A percentile compares a stretch with the other conserved stretches of the same genome.
These are phyloP conservation scores for Cystobasidium pallidum DNA, from an alignment of 1,284 basidiomycete species.

Conservation along the genomic window DNA sequence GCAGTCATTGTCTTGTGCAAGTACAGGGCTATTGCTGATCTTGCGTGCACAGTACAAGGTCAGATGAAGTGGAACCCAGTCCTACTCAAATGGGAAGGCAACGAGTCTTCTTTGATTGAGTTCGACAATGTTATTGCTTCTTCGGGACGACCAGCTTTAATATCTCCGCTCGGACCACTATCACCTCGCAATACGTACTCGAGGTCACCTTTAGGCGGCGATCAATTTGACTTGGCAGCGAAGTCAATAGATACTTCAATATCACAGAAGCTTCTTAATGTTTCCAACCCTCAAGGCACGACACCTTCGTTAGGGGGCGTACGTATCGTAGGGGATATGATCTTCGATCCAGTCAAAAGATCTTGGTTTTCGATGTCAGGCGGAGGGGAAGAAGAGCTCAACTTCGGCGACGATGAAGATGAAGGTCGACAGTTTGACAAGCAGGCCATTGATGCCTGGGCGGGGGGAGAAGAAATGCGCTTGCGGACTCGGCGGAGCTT, in stretches of 20 bases:
- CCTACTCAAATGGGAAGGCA: slow-evolving; percentile 91
- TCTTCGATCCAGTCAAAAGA: slow-evolving; percentile 91
- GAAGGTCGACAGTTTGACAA: slow-evolving; percentile 67
- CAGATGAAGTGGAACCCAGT: slow-evolving; percentile 97
- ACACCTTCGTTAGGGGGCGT: slow-evolving; percentile 46
- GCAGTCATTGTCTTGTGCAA: slow-evolving; percentile 52
- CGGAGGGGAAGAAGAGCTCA: slow-evolving; percentile 87
- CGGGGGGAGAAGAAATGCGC: slow-evolving; percentile 32
- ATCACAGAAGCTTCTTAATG: neutral
- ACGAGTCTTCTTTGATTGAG: slow-evolving; percentile 83
- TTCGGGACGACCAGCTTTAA: slow-evolving; percentile 89
- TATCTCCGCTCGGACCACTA: slow-evolving; percentile 69
- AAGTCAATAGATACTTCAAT: neutral
- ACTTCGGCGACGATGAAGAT: slow-evolving; percentile 67
- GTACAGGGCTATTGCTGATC: slow-evolving; percentile 16
- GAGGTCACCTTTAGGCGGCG: neutral
- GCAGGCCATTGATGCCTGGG: slow-evolving; percentile 23
- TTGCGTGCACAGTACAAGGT: slow-evolving; percentile 68
- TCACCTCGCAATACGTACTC: slow-evolving; percentile 11
- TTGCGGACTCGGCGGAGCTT: slow-evolving; percentile 37
- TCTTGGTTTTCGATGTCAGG: slow-evolving; percentile 79
- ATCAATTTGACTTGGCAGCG: neutral
- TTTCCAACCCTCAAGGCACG: slow-evolving; percentile 21
- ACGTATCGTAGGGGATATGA: slow-evolving; percentile 92
- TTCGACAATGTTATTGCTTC: slow-evolving; percentile 81